Evolutionary conservation across 306 rosid species (phyloP).

Genomic region (Corylus heterophylla): DNA sequence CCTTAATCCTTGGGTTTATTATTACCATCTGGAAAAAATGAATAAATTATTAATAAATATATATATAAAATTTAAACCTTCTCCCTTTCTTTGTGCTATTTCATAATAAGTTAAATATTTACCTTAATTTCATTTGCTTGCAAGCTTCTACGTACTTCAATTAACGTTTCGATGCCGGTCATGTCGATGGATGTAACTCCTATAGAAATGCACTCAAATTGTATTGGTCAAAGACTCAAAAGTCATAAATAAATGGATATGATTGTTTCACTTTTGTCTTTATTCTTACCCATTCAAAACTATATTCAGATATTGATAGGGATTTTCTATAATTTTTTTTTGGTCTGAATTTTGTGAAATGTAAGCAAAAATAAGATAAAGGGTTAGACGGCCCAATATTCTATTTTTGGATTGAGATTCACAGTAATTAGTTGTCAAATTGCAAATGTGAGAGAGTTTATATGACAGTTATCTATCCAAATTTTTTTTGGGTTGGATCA

Average conservation of each 20-base stretch:
- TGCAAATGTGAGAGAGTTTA: no score
- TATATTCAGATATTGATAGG: neutral
- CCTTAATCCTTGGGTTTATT: slow-evolving; percentile 74
- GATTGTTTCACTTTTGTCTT: neutral
- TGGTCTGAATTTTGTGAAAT: no score
- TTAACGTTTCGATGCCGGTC: slow-evolving; percentile 67
- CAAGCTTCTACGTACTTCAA: slow-evolving; percentile 47
- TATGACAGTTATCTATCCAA: no score
- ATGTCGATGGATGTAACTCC: slow-evolving; percentile 82
- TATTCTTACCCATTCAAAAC: neutral
- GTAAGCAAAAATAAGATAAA: no score
- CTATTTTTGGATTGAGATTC: no score
- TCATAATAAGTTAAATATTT: neutral
- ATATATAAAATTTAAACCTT: neutral
- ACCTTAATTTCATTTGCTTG: slow-evolving; percentile 53
- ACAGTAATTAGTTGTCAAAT: no score
- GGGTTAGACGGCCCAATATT: no score
- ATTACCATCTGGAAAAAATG: slow-evolving; percentile 42
- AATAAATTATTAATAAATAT: neutral
- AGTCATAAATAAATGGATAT: neutral
- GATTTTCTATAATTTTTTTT: no score
- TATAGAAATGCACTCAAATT: slow-evolving; percentile 9
- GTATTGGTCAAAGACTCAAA: neutral
- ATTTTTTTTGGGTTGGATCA: no score
- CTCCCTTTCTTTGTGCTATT: neutral